Evolutionary conservation across 257 asterid species (phyloP), one percentile per base, ranked within the genome.

Genomic region (Leonotis leonurus): DNA sequence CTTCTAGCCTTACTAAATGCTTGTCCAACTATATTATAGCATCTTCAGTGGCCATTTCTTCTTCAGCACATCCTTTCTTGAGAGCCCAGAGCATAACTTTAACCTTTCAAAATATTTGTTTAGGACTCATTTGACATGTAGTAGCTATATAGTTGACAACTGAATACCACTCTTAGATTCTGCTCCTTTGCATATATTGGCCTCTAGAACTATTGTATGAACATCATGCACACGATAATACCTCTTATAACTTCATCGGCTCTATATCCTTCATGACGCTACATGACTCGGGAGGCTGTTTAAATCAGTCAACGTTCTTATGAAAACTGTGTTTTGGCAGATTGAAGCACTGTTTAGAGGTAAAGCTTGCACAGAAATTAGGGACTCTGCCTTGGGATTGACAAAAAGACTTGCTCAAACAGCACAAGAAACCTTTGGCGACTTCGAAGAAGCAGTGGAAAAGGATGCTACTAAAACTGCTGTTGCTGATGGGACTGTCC

Each of bases 391-490:
- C 32, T 72, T 79, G 79, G 97, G 97, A 59, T 85, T 93, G 94
- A 89, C 99, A 17, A 93, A 87, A 77, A 80, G 95, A 72, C 95
- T 93, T 61, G 96, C 99, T 57, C 94, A 84, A 75, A 93, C 99
- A 12, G 96, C 97, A 32, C 95, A 89, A 78, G 95, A 93, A 63
- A 93, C 99, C 48, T 86, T 93, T 69, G 94, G 95, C 36, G 97
- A 93, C 77, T 93, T 93, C 60, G 95, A 93, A 87, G 97, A 89
- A 80, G 99, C 99, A 70, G 97, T 89, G 63, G 99, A 89, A 72
- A 93, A 93, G 74, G 99, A 93, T 83, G 97, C 99, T 16, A 93
- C 99, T 30, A 93, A 89, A 89, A 89, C 96, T 75, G 91, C 96
- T 7, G 96, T 93, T 40, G 81, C 95, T 63, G 99, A 93, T 82